Evolutionary conservation across 2,329 filamentous ascomycete species (phyloP), one percentile per base, ranked within the genome.

Genomic region (Dissoconium aciculare): DNA sequence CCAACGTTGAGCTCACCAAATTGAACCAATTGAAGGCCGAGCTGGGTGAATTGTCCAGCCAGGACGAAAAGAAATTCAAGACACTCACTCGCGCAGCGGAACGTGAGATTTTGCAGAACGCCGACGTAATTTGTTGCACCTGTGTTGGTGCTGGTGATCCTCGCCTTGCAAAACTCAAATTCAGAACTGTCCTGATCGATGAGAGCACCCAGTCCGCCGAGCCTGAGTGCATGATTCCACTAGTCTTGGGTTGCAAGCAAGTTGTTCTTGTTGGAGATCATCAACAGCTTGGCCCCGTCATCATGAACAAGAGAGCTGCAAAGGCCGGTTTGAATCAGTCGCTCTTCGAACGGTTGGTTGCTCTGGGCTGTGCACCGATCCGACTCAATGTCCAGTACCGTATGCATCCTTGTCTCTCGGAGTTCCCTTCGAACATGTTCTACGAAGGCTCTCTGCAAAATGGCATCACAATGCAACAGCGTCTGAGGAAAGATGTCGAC

Each of bases 241-340:
- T 98, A 24, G 87, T 98, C 17, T 68, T 98, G 13, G 89, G 89
- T 30, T 98, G 89, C 66, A 98, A 98, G 62, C 89, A 98, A 56
- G 84, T 94, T 29, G 89, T 98, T n/a, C 70, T 98, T 19, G 89
- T 98, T 25, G 89, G 89, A 52, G 89, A 98, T 52, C 89, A 98
- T 58, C 91, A 95, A 57, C 89, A 98, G 55, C 72, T 98, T 42
- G 89, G 89, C 0, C 89, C 89, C 1, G 89, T 98, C 47, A 95
- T 98, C 53, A 98, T 98, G 87, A 98, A 98, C 68, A 98, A 98
- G 69, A 95, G 95, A 60, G 89, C 89, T 10, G 89, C 89, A 38
- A 95, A 95, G 59, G 89, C 89, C 33, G 89, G 89, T 38, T 67
- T 98, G 11, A 94, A 95, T 58, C 89, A 95, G 57, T 95, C 87